Evolutionary conservation across 192 early-diverging fungal genomes (phyloP), one percentile per base, ranked within the genome.

Genomic region (Coemansia sp.): DNA sequence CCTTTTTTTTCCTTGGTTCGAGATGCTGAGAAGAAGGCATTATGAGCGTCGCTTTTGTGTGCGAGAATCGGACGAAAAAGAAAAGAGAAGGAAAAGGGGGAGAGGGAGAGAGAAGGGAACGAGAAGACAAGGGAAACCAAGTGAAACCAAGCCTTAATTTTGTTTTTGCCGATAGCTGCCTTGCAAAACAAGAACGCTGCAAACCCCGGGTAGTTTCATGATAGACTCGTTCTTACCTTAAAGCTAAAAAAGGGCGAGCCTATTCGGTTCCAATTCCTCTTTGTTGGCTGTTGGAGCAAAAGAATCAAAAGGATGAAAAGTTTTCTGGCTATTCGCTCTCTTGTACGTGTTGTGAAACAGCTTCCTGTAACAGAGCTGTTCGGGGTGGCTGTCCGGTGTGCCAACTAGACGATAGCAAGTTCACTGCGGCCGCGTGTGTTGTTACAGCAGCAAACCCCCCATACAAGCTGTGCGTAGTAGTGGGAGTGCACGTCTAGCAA

Each of bases 141-240:
- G 30, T 57, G 30, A 57, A 57, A 57, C 55, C 28, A 26, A 57
- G 55, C 55, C 20, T 33, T 57, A 18, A 33, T 18, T 34, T 29
- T 34, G 16, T 51, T 26, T 20, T 18, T 20, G 16, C 5, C n/a
- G 20, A 46, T 46, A 46, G 16, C 20, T 20, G 16, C 7, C 51
- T 8, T 53, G 20, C 51, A 52, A 26, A 29, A 52, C 21, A 52
- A 52, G 51, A 29, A 52, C 51, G 28, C 51, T 26, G 51, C 8
- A 26, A 18, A 40, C 8, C 10, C 37, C 8, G 1, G 37, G 8
- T 40, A 40, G 37, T 40, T 15, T 13, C 15, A 40, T 1, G 10
- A 51, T 10, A 23, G 48, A 26, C 3, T 21, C 48, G 20, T 26
- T 51, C 48, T 51, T 51, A 51, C 48, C 48, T 51, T 51, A 26